Evolutionary conservation across 2,329 filamentous ascomycete genomes (phyloP).

Genomic region (Cercospora berteroae): DNA sequence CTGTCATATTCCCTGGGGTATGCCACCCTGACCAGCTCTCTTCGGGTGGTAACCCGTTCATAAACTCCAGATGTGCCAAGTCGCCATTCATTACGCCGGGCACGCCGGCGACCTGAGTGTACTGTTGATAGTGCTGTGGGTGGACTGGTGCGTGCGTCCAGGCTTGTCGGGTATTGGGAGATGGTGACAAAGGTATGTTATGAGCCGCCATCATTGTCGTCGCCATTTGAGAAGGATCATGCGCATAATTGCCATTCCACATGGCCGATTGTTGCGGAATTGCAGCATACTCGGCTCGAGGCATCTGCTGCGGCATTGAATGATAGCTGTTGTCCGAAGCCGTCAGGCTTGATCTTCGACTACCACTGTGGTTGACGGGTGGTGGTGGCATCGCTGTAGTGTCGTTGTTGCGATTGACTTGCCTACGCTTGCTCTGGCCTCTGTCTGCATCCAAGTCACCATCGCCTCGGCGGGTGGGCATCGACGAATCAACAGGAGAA

Average conservation of each 20-base stretch:
- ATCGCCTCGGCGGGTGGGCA: slow-evolving; percentile 25
- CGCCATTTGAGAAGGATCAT: neutral
- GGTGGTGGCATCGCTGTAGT: slow-evolving; percentile 23
- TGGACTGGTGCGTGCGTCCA: slow-evolving; percentile 20
- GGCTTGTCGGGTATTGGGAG: slow-evolving; percentile 10
- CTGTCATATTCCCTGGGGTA: slow-evolving; percentile 1
- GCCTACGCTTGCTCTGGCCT: slow-evolving; percentile 23
- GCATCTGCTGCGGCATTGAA: slow-evolving; percentile 8
- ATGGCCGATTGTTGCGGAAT: slow-evolving; percentile 18
- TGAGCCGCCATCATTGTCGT: slow-evolving; percentile 17
- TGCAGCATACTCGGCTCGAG: slow-evolving; percentile 19
- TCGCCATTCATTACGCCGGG: slow-evolving; percentile 18
- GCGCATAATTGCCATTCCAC: slow-evolving; percentile 9
- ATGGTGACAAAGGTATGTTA: slow-evolving; percentile 1
- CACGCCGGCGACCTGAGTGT: slow-evolving; percentile 16
- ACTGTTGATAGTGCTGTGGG: slow-evolving; percentile 14
- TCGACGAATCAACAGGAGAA: slow-evolving; percentile 19
- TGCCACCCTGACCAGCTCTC: slow-evolving; percentile 28
- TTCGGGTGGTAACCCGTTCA: slow-evolving; percentile 22
- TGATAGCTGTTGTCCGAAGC: slow-evolving; percentile 10
- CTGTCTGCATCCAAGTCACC: slow-evolving; percentile 20
- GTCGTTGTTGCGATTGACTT: slow-evolving; percentile 14
- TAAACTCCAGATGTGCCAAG: slow-evolving; percentile 17
- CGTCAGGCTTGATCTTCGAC: slow-evolving; percentile 18
- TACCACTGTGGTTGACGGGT: slow-evolving; percentile 1